Conservation (phyloP, 164 flowering plant genomes). For the Vitis rotundifolia region DNA sequence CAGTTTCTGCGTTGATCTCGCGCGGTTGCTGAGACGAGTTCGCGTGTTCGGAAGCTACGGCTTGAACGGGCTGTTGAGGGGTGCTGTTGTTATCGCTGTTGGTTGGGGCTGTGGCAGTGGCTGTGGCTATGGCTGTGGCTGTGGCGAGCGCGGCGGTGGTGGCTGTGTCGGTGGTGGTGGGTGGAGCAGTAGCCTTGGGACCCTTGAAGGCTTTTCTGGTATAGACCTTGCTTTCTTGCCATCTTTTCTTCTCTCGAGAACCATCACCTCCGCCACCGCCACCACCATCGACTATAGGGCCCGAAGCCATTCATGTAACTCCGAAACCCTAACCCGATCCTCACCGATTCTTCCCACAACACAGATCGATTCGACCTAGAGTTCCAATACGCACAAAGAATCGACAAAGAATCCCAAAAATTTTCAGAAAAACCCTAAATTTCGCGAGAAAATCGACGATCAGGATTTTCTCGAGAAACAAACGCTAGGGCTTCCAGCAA, state of each 20-base stretch:
- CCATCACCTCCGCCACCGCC: conserved; percentile 39
- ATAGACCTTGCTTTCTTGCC: conserved; percentile 64
- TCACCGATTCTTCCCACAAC: too few relatives aligned
- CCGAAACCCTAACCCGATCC: conserved; percentile 19
- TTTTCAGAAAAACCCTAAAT: conserved; percentile 21
- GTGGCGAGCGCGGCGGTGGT: not conserved
- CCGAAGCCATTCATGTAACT: conserved; percentile 79
- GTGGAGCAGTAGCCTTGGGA: conserved; percentile 18
- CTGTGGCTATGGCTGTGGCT: not conserved
- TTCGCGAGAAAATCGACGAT: not conserved
- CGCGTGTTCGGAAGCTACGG: conserved; percentile 27
- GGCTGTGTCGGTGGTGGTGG: conserved; percentile 4
- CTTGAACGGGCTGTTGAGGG: conserved; percentile 8
- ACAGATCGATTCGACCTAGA: not conserved
- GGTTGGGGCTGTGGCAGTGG: not conserved
- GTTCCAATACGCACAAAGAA: not conserved
- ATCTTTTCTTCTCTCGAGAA: conserved; percentile 53
- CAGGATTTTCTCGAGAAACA: conserved; percentile 8
- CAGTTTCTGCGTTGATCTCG: conserved; percentile 12
- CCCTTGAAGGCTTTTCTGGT: conserved; percentile 55
- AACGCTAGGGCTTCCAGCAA: not conserved
- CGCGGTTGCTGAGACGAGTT: conserved; percentile 30
- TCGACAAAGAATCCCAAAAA: not conserved
- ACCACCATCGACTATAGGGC: conserved; percentile 38
- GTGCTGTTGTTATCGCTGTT: not conserved